These are phyloP conservation scores for Zygnema cylindricum DNA, from an alignment of 139 green algal species.

Conservation along the genomic window DNA sequence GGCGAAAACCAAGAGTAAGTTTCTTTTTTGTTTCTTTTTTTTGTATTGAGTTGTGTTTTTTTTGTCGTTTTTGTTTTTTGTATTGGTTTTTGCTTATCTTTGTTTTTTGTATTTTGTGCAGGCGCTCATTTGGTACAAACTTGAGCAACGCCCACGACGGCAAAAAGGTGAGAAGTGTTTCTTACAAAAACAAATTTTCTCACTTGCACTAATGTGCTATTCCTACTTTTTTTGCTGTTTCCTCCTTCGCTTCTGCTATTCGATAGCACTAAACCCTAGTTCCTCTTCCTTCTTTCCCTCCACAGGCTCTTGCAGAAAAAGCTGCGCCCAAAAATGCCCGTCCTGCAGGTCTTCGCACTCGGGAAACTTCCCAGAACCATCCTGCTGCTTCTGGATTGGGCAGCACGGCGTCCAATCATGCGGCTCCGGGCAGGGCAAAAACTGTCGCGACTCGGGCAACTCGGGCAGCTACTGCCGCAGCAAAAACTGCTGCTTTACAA, in stretches of 20 bases:
- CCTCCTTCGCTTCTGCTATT: background rate
- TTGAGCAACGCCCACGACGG: background rate
- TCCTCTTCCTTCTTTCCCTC: background rate
- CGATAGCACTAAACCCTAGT: background rate
- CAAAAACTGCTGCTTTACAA: background rate
- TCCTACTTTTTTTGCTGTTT: background rate
- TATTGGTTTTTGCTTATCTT: background rate
- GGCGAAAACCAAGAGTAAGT: slow-evolving; percentile 34
- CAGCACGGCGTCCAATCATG: background rate
- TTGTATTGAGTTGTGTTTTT: slow-evolving; percentile 15
- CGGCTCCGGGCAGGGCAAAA: background rate
- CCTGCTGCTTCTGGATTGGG: background rate
- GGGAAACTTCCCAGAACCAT: background rate
- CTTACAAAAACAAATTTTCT: background rate
- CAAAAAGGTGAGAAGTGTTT: background rate
- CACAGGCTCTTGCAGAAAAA: background rate
- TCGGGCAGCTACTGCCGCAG: slow-evolving; percentile 11
- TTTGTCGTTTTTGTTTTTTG: background rate
- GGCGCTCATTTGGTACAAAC: slow-evolving; percentile 24
- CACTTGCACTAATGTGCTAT: background rate
- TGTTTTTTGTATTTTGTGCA: background rate
- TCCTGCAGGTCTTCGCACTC: background rate
- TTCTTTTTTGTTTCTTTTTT: background rate
- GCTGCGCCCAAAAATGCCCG: background rate
- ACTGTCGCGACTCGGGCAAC: background rate